Evolutionary conservation across 2,329 filamentous ascomycete species (phyloP).

Genomic region (Didymella lethalis): DNA sequence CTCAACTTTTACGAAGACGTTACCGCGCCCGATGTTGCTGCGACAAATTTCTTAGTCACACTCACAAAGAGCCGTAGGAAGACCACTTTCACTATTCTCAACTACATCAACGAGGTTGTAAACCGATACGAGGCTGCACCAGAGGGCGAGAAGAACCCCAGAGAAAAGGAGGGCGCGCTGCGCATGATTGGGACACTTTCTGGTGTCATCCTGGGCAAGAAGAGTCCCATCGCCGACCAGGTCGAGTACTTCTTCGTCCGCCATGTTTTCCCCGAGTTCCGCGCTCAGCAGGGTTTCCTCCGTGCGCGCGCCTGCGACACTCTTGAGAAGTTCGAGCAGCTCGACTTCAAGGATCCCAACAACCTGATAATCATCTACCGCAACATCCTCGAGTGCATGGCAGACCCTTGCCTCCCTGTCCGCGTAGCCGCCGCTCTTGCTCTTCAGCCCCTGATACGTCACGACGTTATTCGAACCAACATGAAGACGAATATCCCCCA

Average conservation of each 20-base stretch:
- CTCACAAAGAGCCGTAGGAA: slow-evolving; percentile 94
- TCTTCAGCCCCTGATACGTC: slow-evolving; percentile 92
- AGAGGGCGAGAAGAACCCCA: slow-evolving; percentile 88
- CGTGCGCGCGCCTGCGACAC: slow-evolving; percentile 96
- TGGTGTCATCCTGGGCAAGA: slow-evolving; percentile 94
- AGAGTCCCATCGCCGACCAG: slow-evolving; percentile 96
- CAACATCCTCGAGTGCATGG: slow-evolving; percentile 96
- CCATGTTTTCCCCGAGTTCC: slow-evolving; percentile 98
- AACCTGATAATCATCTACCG: slow-evolving; percentile 96
- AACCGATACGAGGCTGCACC: slow-evolving; percentile 87
- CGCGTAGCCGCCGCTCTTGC: slow-evolving; percentile 93
- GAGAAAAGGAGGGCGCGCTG: slow-evolving; percentile 94
- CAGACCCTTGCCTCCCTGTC: slow-evolving; percentile 90
- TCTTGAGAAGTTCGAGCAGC: slow-evolving; percentile 95
- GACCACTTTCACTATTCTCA: slow-evolving; percentile 92
- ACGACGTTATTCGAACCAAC: slow-evolving; percentile 89
- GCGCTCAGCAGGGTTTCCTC: slow-evolving; percentile 88
- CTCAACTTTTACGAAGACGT: slow-evolving; percentile 98
- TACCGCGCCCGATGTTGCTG: slow-evolving; percentile 91
- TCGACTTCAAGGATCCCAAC: slow-evolving; percentile 95
- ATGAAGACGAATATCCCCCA: slow-evolving; percentile 99
- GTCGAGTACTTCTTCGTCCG: slow-evolving; percentile 98
- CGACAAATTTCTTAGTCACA: slow-evolving; percentile 94
- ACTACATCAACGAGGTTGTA: slow-evolving; percentile 93
- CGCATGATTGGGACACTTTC: slow-evolving; percentile 97